Base-by-base conservation (phyloP, 140 eudicot species). In the Anethum foeniculum region DNA sequence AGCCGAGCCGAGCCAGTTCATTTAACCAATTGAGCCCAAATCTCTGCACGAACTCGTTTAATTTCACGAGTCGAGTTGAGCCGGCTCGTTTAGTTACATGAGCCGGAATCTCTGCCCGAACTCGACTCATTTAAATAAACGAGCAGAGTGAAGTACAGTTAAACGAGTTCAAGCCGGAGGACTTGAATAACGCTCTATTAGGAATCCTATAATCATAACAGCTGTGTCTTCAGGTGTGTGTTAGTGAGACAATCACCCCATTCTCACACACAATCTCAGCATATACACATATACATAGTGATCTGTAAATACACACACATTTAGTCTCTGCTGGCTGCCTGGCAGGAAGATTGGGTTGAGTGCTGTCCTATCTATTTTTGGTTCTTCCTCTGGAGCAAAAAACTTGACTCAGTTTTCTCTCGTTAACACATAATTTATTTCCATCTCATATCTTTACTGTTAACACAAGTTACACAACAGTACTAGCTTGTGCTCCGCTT, bases 211-310 rank as follows among this genome's bases (percentile, higher is more conserved):
- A 25, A 75, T 75, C 64, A 75, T 18, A 2, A 41, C 79, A 75
- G 79, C 64, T 27, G 79, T 75, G 79, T 47, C 7, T 28, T 75
- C 64, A 75, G 43, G 79, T 75, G 52, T 43, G n/a, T 13, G 79
- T 11, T 75, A 75, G 25, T 25, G 78, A 43, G 58, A 44, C 58
- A 12, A n/a, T 6, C 30, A 11, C 54, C 77, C 11, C 76, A 1
- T 34, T 71, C 49, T 39, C 18, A 19, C 77, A 60, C 68, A 60
- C 32, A 21, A 60, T 60, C 68, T 60, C 15, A n/a, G 10, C 2
- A 23, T 60, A 12, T 68, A 68, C 46, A 41, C 46, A 41, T 41
- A 7, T 41, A 41, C 46, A 41, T 3, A 4, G 36, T 64, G 36
- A n/a, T 27, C 18, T 28, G 71, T 30, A 4, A 8, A 15, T 36